phyloP scores from a whole-genome alignment of 73 alveolate species.

The Paramecium bursaria region DNA sequence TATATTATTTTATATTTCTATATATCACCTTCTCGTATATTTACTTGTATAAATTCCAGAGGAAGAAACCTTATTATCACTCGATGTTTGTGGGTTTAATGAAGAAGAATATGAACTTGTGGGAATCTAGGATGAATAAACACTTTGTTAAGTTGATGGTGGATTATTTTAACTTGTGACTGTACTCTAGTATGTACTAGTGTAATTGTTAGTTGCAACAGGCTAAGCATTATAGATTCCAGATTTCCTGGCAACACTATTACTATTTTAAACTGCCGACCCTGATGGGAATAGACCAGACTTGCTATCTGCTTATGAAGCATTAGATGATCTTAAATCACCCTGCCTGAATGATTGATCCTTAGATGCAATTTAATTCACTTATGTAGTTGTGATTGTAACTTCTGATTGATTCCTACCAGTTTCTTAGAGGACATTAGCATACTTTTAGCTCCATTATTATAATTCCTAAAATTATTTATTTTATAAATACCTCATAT shows the following conservation, averaged over 20 bases:
- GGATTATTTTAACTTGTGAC: not conserved
- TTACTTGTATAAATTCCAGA: too few species aligned
- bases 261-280: not conserved
- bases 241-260: not conserved
- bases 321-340: not conserved
- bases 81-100: too few species aligned
- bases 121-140: too few species aligned
- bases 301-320: not conserved
- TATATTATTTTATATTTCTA: too few species aligned
- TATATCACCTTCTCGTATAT: too few species aligned
- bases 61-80: too few species aligned
- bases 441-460: not conserved
- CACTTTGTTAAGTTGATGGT: not conserved
- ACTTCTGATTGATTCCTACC: not conserved
- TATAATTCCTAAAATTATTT: not conserved
- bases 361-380: not conserved
- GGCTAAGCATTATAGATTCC: not conserved
- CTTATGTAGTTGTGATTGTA: not conserved
- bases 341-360: not conserved
- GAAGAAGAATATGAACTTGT: too few species aligned
- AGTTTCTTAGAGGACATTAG: not conserved
- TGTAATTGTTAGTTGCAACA: not conserved
- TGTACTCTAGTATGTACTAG: not conserved
- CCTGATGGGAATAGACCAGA: too few species aligned
- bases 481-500: not conserved